Base-by-base conservation (phyloP, 805 yeast genomes). In the Candida ortonii region DNA sequence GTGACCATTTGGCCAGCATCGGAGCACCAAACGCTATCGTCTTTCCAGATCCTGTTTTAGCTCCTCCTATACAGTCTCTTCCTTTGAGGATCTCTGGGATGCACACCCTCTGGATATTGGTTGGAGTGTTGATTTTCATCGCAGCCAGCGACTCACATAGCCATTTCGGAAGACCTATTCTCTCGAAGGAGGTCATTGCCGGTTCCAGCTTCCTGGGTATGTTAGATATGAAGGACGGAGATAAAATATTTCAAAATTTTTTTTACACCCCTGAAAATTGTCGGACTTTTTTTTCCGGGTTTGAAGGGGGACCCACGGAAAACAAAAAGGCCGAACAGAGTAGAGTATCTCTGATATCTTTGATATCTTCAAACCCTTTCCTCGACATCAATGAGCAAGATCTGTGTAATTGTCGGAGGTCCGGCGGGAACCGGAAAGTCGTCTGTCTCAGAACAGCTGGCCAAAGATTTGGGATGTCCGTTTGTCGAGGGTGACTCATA, bases 1-100 rank as follows among this genome's bases (percentile, higher is more conserved):
- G 84, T 0, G 97, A 84, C 96, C 97, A 93, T 53, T 82, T 72
- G 1, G 95, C 78, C 36, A 93, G 67, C 86, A 93, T 90, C 2
- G 98, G 98, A n/a, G 87, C 94, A 1, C 90, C 97, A 70, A 93
- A 93, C 1, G 97, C 96, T 15, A 93, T 79, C 2, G 98, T 93
- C 57, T 93, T 93, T 73, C 98, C 98, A 12, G 95, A 82, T 62
- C 98, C 98, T 0, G 98, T 93, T 59, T 84, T 84, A 20, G 98
- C 98, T 26, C 98, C 98, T 33, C 98, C 99, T 33, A 93, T 90
- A 62, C 96, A 89, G 58, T 89, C 96, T 47, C 80, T 73, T 6
- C 95, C 97, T 25, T 68, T 69, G 23, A 93, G 56, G 38, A 93
- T 84, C 37, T 81, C 75, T 1, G 97, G 97, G 29, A 93, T 90